A percentile compares a stretch with the other conserved stretches of the same genome.
phyloP scores from a whole-genome alignment of 225 moss, liverwort and hornwort genomes.

The Antitrichia curtipendula region DNA sequence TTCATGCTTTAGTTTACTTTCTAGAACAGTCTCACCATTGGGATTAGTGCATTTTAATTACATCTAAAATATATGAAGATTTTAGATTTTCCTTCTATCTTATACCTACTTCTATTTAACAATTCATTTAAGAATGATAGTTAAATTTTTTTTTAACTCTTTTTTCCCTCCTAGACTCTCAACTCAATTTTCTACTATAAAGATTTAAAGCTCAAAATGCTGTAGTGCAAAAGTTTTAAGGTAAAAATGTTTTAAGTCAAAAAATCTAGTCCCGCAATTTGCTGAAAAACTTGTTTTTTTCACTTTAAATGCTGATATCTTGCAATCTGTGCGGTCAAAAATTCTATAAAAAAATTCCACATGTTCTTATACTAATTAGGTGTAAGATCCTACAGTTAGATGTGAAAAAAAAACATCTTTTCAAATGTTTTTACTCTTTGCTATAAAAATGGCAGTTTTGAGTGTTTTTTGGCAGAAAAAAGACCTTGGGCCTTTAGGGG shows the following conservation, averaged over 20 bases:
- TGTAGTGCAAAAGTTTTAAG: rapidly evolving
- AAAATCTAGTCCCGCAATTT: neutral
- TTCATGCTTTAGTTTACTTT: too few relatives aligned
- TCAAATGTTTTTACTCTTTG: too few relatives aligned
- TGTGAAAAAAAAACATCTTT: too few relatives aligned
- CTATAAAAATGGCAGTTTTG: too few relatives aligned
- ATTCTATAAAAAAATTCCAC: neutral
- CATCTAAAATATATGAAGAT: neutral
- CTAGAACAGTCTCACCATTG: too few relatives aligned
- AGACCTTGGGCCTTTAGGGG: too few relatives aligned
- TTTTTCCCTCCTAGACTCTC: neutral
- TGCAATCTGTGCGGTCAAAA: neutral
- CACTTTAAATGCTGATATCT: neutral
- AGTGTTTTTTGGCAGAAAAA: too few relatives aligned
- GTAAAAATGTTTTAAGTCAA: neutral
- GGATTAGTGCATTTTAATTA: neutral
- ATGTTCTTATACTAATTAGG: neutral
- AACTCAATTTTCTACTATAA: neutral
- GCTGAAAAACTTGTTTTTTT: neutral
- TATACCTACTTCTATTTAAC: too few relatives aligned
- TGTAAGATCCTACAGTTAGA: neutral
- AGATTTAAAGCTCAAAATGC: neutral
- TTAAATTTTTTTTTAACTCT: neutral
- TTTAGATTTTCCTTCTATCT: neutral
- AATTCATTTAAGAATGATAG: too few relatives aligned